Evolutionary conservation across 352 stramenopile species (phyloP).

Genomic region (Halophytophthora polymorphica): DNA sequence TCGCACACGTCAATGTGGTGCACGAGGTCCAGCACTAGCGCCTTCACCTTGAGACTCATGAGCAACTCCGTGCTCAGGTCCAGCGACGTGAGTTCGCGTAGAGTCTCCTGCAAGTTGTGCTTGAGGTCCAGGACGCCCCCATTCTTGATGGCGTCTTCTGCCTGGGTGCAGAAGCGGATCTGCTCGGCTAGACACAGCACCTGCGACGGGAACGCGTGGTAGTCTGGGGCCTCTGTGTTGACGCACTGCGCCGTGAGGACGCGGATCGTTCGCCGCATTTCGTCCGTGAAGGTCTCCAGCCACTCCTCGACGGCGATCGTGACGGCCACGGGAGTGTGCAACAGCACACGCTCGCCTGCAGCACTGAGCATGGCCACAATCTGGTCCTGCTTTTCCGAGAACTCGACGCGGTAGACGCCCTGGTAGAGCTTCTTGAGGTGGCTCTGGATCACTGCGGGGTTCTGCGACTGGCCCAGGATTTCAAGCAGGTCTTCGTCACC

Average conservation of each 20-base stretch:
- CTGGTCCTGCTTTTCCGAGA: constrained; percentile 74
- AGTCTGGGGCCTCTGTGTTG: constrained; percentile 71
- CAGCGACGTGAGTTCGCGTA: constrained; percentile 72
- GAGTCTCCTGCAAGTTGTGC: constrained; percentile 55
- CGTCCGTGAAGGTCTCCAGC: constrained; percentile 88
- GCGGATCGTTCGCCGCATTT: constrained; percentile 91
- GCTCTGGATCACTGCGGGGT: constrained; percentile 91
- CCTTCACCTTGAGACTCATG: constrained; percentile 93
- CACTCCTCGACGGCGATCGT: constrained; percentile 92
- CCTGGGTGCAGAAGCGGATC: constrained; percentile 90
- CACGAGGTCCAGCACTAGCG: constrained; percentile 93
- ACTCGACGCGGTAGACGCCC: constrained; percentile 90
- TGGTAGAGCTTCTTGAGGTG: constrained; percentile 97
- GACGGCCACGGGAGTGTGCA: constrained; percentile 83
- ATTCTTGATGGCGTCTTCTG: constrained; percentile 84
- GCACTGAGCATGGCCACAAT: constrained; percentile 89
- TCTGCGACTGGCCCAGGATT: constrained; percentile 92
- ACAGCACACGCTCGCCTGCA: constrained; percentile 76
- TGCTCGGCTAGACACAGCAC: constrained; percentile 91
- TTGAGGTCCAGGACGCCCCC: constrained; percentile 67
- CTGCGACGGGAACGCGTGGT: constrained; percentile 88
- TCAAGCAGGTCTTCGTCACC: constrained; percentile 95
- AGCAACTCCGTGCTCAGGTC: constrained; percentile 86
- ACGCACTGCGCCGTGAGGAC: constrained; percentile 77
- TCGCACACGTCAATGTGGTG: constrained; percentile 95